A percentile compares a stretch with the other conserved stretches of the same genome.
phyloP scores from a whole-genome alignment of 2,329 filamentous ascomycete species.

The Colletotrichum higginsianum region DNA sequence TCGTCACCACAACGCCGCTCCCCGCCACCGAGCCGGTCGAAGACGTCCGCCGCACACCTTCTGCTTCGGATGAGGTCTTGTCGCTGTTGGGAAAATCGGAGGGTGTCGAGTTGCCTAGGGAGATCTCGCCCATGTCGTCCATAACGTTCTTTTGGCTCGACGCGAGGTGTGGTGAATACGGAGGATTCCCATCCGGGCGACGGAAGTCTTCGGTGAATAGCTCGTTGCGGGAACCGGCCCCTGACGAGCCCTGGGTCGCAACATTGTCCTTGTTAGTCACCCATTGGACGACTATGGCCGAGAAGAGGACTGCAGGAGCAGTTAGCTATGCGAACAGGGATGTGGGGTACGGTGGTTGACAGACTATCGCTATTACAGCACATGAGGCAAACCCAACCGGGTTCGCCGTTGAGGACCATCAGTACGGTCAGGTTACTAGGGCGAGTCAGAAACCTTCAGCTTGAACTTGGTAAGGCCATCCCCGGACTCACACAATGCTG shows the following conservation, averaged over 20 bases:
- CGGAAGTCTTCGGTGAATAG: slow-evolving; percentile 25
- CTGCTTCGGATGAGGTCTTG: slow-evolving; percentile 18
- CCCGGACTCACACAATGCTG: slow-evolving; percentile 66
- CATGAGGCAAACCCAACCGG: slow-evolving; percentile 76
- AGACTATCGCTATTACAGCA: slow-evolving; percentile 75
- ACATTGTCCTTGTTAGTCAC: slow-evolving; percentile 64
- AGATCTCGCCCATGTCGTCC: slow-evolving; percentile 46
- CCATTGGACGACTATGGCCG: slow-evolving; percentile 74
- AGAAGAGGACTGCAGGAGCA: slow-evolving; percentile 67
- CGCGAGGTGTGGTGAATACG: slow-evolving; percentile 37
- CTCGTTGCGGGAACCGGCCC: slow-evolving; percentile 17
- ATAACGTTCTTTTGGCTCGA: slow-evolving; percentile 47
- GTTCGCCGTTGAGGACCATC: slow-evolving; percentile 72
- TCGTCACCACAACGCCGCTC: slow-evolving; percentile 54
- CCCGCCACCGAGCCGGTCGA: neutral
- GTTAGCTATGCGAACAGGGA: slow-evolving; percentile 7
- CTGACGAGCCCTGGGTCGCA: slow-evolving; percentile 43
- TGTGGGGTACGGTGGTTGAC: slow-evolving; percentile 43
- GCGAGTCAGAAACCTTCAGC: slow-evolving; percentile 16
- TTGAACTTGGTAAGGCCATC: slow-evolving; percentile 13
- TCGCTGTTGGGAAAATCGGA: slow-evolving; percentile 25
- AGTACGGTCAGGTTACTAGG: slow-evolving; percentile 71
- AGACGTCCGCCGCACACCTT: neutral
- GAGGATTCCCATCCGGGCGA: neutral
- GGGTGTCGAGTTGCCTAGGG: slow-evolving; percentile 30